A percentile compares a stretch with the other conserved stretches of the same genome.
Conservation (phyloP, 208 protist genomes). For the Leishmania guyanensis region DNA sequence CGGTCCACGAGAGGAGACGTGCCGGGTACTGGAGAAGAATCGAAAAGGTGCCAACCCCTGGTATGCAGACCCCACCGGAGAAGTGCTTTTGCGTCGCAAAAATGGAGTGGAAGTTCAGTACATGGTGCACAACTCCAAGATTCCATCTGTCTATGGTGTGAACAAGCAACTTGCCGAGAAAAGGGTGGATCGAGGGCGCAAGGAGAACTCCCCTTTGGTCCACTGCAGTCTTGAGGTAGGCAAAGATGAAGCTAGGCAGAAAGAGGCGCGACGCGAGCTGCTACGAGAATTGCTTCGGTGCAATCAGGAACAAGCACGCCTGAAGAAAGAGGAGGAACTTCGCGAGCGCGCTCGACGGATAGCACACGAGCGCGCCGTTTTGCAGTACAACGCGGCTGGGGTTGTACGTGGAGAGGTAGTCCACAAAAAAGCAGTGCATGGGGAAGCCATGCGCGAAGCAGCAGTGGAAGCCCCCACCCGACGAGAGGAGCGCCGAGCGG, state of each 20-base stretch:
- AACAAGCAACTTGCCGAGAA: conserved; percentile 67
- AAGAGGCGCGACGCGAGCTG: conserved; percentile 34
- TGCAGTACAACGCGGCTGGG: conserved; percentile 21
- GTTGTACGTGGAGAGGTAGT: conserved; percentile 7
- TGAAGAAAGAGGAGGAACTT: conserved; percentile 42
- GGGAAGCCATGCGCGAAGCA: conserved; percentile 25
- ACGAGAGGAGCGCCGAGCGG: conserved; percentile 2
- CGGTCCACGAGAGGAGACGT: background rate
- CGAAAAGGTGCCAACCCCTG: conserved; percentile 3
- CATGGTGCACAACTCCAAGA: conserved; percentile 68
- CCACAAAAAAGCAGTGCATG: conserved; percentile 7
- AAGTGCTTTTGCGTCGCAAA: conserved; percentile 51
- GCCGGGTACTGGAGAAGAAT: background rate
- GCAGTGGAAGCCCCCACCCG: conserved; percentile 3
- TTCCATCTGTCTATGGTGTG: conserved; percentile 63
- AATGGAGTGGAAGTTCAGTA: conserved; percentile 49
- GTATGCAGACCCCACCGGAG: conserved; percentile 58
- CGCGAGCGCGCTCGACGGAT: conserved; percentile 23
- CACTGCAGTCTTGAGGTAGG: conserved; percentile 4
- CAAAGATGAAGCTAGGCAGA: conserved; percentile 18
- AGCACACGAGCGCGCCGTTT: conserved; percentile 14
- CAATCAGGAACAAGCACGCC: conserved; percentile 60
- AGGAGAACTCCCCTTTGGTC: background rate
- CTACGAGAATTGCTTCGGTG: conserved; percentile 46
- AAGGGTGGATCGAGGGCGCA: conserved; percentile 8